Base-by-base conservation (phyloP, 306 rosid genomes). In the Vigna radiata region DNA sequence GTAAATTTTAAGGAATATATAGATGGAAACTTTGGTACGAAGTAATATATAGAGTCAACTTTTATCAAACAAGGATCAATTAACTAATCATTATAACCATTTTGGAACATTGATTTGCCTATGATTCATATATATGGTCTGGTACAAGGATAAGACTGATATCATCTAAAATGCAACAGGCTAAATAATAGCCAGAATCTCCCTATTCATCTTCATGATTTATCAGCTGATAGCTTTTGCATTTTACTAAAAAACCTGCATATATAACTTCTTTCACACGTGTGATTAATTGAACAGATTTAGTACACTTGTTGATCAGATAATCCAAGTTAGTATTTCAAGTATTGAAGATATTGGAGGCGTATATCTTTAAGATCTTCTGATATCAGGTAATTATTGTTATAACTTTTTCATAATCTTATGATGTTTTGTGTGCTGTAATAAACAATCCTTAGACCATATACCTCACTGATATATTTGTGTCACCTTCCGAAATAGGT, bases 41-140 rank as follows among this genome's bases (percentile, higher is more conserved):
- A 85, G 83, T 62, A 68, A 79, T 82, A 70, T 69, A 76, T 54
- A 62, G 70, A 17, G 83, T 79, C 79, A 60, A 82, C 62, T 63
- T 33, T 36, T 5, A 33, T 6, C 47, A 12, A 55, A 47, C 43
- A 33, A 7, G 5, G 65, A 31, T 55, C 62, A 69, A 77, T 82
- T 64, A 82, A 48, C 25, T 2, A 77, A 76, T 75, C 53, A 52
- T 82, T 43, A 70, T 41, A 23, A 62, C 15, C 17, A 67, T 17
- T 44, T 68, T 73, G 46, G 44, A 68, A 67, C 27, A 43, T 60
- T 31, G 43, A 31, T 43, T 69, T 79, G 68, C 68, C 29, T 64
- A 64, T 39, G 52, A 75, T 63, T 85, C 60, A 12, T 50, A 23
- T 33, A 31, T 62, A 8, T 36, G 66, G 29, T 13, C 14, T 36